These are phyloP conservation scores for Fusarium pseudoanthophilum DNA, from an alignment of 2,329 filamentous ascomycete genomes.

Conservation along the genomic window DNA sequence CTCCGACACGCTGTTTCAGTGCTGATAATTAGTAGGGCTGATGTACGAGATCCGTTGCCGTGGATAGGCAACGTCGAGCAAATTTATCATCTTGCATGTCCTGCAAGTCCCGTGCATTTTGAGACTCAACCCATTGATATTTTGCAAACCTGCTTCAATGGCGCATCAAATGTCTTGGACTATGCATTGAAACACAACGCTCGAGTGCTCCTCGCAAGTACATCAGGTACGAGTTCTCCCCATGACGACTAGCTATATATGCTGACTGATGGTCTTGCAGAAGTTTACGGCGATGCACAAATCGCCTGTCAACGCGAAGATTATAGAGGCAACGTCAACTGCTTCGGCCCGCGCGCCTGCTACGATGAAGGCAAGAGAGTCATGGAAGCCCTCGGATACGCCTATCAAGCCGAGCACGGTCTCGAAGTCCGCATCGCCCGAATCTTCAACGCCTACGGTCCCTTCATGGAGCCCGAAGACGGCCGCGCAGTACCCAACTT, in stretches of 20 bases:
- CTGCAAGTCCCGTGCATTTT: conserved; percentile 32
- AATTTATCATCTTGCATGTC: conserved; percentile 37
- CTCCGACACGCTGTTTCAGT: rapidly evolving
- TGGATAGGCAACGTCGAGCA: conserved; percentile 28
- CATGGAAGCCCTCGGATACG: conserved; percentile 51
- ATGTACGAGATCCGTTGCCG: conserved; percentile 30
- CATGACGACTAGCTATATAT: rapidly evolving
- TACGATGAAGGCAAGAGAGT: conserved; percentile 56
- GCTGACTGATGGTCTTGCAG: not conserved
- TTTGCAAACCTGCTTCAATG: conserved; percentile 35
- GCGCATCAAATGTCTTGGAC: conserved; percentile 29
- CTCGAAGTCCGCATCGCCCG: conserved; percentile 39
- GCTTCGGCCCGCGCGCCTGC: conserved; percentile 53
- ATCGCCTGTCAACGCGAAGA: conserved; percentile 30
- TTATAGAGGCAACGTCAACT: conserved; percentile 55
- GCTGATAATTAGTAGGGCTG: not conserved
- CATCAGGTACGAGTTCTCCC: conserved; percentile 9
- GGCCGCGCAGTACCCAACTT: conserved; percentile 36
- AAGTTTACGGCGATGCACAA: conserved; percentile 34
- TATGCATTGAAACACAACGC: conserved; percentile 34
- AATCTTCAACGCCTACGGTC: conserved; percentile 37
- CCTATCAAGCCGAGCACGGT: conserved; percentile 33
- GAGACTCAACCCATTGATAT: conserved; percentile 35
- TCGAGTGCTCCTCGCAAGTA: conserved; percentile 27
- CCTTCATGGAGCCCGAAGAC: conserved; percentile 21